Conservation (phyloP, 345 rosid genomes). For the Eucalyptus grandis region DNA sequence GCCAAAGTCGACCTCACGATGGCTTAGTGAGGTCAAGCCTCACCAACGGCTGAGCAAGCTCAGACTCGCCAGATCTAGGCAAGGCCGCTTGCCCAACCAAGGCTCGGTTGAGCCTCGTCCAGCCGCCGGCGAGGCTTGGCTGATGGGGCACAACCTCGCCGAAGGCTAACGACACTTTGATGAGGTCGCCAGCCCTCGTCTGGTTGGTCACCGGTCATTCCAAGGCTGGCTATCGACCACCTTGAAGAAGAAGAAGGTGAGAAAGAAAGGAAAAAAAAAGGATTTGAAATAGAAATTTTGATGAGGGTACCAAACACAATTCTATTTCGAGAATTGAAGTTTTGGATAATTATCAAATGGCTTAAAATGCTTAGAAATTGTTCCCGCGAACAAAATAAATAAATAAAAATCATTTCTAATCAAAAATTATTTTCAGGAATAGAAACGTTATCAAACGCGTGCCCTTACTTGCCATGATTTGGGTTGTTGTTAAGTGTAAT, state of each 20-base stretch:
- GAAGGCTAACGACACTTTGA: rapidly evolving
- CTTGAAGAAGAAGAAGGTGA: too few species aligned
- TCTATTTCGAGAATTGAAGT: rapidly evolving
- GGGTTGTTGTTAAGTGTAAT: too few species aligned
- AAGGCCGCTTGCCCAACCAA: rapidly evolving
- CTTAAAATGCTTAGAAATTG: too few species aligned
- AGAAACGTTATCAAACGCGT: rapidly evolving
- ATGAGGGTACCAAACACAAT: rapidly evolving
- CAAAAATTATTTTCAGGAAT: rapidly evolving
- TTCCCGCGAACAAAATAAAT: rapidly evolving
- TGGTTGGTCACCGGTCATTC: rapidly evolving
- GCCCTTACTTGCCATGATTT: too few species aligned
- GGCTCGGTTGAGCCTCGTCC: rapidly evolving
- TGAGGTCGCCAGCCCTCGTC: rapidly evolving
- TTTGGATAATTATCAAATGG: rapidly evolving
- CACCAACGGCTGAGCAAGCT: rapidly evolving
- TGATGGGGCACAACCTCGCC: rapidly evolving
- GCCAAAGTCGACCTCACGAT: rapidly evolving
- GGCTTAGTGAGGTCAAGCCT: rapidly evolving
- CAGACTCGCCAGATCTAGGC: too few species aligned
- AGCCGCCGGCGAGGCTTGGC: rapidly evolving
- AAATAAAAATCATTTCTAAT: too few species aligned
- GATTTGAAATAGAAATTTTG: too few species aligned
- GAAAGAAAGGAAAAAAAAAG: too few species aligned
- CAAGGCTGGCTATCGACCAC: rapidly evolving